Base-by-base conservation (phyloP, 257 asterid species). In the Anisodus tanguticus region DNA sequence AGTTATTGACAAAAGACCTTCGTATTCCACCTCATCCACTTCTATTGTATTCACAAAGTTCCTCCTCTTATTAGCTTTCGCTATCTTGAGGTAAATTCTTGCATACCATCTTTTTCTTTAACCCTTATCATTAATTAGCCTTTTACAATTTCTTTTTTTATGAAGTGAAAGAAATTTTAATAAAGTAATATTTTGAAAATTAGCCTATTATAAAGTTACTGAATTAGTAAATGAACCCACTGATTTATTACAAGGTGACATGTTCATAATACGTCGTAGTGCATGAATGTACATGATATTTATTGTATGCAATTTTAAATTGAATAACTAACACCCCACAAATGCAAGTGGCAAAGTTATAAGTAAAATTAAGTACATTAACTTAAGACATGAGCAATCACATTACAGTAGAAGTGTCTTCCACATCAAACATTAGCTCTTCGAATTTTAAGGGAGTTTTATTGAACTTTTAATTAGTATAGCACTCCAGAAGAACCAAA, bases 361-460 rank as follows among this genome's bases (percentile, higher is more conserved):
- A 17, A 71, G 79, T 45, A 43, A 59, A 47, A 71, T 43, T 45
- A 71, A 71, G 58, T 45, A 10, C 80, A 71, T 45, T 45, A 47
- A 71, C 80, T 71, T 22, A 5, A 45, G 80, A 71, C 58, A 71
- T 45, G 79, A 72, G 55, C 80, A 45, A 72, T 72, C 80, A 72
- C 19, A 72, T 39, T n/a, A 45, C 39, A 72, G 59, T 72, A 45
- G n/a, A 45, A 71, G 58, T 45, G 79, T 6, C 53, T 71, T 45
- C 58, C 57, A 71, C 17, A 10, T 45, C 55, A 45, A 49, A 71
- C 79, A 71, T 53, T 71, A 71, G 16, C 58, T 45, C 57, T 71
- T 51, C 58, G 9, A 71, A 45, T 19, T 71, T n/a, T n/a, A n/a
- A n/a, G 58, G 55, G 58, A 71, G 9, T 71, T 43, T 71, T 71